Conservation (phyloP, 2,329 filamentous ascomycete species). For the Diplodia corticola region DNA sequence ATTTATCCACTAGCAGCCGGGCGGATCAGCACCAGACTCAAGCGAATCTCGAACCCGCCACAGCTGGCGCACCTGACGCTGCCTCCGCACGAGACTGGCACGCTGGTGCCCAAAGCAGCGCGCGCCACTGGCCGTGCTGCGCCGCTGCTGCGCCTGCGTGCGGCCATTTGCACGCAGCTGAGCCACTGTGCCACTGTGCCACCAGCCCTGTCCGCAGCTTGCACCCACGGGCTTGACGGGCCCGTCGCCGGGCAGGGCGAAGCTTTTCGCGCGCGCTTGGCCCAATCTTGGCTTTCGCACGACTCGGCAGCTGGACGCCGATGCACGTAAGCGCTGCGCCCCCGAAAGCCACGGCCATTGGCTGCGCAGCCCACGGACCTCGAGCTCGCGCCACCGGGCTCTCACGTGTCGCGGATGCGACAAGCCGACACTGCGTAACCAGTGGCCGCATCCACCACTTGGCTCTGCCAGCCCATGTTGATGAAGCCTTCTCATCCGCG, state of each 20-base stretch:
- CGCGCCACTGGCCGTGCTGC: background rate
- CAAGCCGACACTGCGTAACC: background rate
- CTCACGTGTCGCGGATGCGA: constrained; percentile 5
- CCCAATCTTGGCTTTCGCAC: constrained; percentile 6
- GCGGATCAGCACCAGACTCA: constrained; percentile 12
- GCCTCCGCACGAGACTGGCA: constrained; percentile 1
- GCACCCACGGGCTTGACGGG: background rate
- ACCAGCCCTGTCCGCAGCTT: background rate
- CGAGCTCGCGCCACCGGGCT: constrained; percentile 4
- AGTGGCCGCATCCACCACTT: background rate
- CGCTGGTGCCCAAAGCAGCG: background rate
- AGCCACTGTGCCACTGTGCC: constrained; percentile 19
- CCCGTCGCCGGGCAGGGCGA: background rate
- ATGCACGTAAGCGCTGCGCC: constrained; percentile 17
- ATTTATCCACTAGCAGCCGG: constrained; percentile 19
- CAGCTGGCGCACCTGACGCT: constrained; percentile 14
- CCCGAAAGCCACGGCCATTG: background rate
- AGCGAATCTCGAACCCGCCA: constrained; percentile 17
- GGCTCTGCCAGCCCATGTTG: background rate
- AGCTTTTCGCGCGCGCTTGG: constrained; percentile 13
- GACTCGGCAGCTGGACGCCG: background rate
- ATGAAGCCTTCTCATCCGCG: constrained; percentile 14
- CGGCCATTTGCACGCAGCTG: background rate
- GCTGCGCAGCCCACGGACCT: background rate
- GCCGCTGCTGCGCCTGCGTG: constrained; percentile 13